Evolutionary conservation across 2,329 filamentous ascomycete species (phyloP).

Genomic region (Ceratocystis colombiana): DNA sequence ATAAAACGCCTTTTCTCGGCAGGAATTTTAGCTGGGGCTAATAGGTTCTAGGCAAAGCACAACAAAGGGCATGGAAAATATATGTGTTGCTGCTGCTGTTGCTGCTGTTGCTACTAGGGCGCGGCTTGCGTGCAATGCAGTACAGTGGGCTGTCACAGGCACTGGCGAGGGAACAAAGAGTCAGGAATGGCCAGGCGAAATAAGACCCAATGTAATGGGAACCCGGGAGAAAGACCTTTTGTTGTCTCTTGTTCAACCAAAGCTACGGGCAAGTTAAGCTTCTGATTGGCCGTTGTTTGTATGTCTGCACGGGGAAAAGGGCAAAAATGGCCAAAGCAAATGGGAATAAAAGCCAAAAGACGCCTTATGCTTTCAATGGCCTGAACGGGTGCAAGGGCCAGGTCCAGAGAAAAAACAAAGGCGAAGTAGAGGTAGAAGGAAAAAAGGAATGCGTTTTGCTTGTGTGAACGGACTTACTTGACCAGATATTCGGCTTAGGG

Average conservation of each 20-base stretch:
- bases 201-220: background rate
- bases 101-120: too few relatives aligned
- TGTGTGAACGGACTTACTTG: background rate
- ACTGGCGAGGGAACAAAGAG: background rate
- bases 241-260: background rate
- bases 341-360: background rate
- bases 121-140: background rate
- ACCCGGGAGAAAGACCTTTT: slow-evolving; percentile 6
- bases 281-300: background rate
- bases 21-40: slow-evolving; percentile 9
- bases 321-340: background rate
- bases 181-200: background rate
- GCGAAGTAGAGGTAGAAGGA: too few relatives aligned
- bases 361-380: background rate
- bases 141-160: background rate
- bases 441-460: too few relatives aligned
- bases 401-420: too few relatives aligned
- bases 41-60: background rate
- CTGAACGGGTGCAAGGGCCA: background rate
- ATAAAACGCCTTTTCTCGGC: background rate
- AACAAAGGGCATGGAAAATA: background rate
- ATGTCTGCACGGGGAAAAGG: background rate
- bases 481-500: slow-evolving; percentile 6
- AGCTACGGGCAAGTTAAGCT: background rate
- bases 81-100: too few relatives aligned